These are phyloP conservation scores for Dendrobium nobile DNA, from an alignment of 106 monocot genomes.

Conservation along the genomic window DNA sequence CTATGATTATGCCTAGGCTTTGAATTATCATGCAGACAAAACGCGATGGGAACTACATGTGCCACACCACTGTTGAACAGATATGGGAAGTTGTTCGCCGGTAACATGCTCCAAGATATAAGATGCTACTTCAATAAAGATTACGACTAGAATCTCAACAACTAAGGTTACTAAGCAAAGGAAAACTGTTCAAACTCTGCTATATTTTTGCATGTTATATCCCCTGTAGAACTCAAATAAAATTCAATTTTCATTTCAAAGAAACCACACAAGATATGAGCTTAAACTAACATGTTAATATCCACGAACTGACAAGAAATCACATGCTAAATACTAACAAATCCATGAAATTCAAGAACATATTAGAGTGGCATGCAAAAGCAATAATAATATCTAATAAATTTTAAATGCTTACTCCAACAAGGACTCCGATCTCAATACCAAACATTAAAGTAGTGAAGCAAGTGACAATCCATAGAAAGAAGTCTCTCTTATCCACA, in stretches of 20 bases:
- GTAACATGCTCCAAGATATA: no score
- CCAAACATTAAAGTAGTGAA: conserved; percentile 79
- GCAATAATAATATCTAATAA: neutral
- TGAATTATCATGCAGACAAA: no score
- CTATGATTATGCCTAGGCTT: no score
- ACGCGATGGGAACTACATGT: no score
- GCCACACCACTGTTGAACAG: no score
- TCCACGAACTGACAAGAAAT: neutral
- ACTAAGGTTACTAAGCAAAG: no score
- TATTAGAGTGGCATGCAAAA: neutral
- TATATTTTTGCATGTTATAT: neutral
- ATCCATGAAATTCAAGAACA: neutral
- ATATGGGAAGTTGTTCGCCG: no score
- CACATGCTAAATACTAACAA: neutral
- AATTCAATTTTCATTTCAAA: neutral
- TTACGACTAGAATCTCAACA: no score
- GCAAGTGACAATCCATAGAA: conserved; percentile 86
- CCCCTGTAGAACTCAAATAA: neutral
- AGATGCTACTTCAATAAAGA: no score
- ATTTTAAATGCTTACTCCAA: conserved; percentile 63
- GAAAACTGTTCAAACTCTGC: neutral
- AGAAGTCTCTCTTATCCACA: conserved; percentile 95
- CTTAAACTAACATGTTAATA: no score
- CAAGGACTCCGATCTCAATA: conserved; percentile 95
- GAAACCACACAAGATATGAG: no score